Percentiles rank a stretch among this genome's conserved stretches.
Evolutionary conservation across 2,329 filamentous ascomycete genomes (phyloP).

Genomic region (Verticillium albo-atrum): DNA sequence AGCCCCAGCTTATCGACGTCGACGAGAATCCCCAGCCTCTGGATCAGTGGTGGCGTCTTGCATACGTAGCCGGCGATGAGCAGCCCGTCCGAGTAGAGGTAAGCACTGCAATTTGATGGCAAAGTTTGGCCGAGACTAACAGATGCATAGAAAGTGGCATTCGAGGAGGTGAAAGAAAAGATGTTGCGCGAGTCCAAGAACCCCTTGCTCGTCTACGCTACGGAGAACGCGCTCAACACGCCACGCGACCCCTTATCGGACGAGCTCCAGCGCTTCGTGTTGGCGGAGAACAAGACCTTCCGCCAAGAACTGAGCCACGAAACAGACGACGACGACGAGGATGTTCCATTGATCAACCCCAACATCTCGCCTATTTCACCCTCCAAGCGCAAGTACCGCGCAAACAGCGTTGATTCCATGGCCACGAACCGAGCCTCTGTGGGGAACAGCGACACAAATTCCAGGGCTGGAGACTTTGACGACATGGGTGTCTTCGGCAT

Average conservation of each 20-base stretch:
- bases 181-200: slow-evolving; percentile 44
- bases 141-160: slow-evolving; percentile 37
- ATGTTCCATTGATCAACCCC: not conserved
- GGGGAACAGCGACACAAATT: slow-evolving; percentile 21
- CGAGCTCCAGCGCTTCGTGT: slow-evolving; percentile 39
- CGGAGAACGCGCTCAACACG: slow-evolving; percentile 39
- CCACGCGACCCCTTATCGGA: slow-evolving; percentile 31
- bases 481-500: slow-evolving; percentile 15
- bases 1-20: slow-evolving; percentile 37
- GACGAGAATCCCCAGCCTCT: slow-evolving; percentile 21
- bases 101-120: slow-evolving; percentile 12
- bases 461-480: slow-evolving; percentile 10
- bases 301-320: slow-evolving; percentile 42
- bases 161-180: slow-evolving; percentile 38
- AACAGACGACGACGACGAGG: slow-evolving; percentile 15
- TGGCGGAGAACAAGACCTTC: slow-evolving; percentile 48
- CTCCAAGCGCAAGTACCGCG: slow-evolving; percentile 40
- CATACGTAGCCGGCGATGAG: slow-evolving; percentile 32
- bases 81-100: slow-evolving; percentile 47
- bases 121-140: slow-evolving; percentile 11
- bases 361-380: slow-evolving; percentile 24
- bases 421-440: slow-evolving; percentile 40
- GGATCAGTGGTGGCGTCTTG: slow-evolving; percentile 55
- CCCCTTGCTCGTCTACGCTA: slow-evolving; percentile 49
- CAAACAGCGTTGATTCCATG: slow-evolving; percentile 42